Percentiles rank a stretch among this genome's conserved stretches.
Evolutionary conservation across 257 asterid species (phyloP).

Genomic region (Plectranthus barbatus): DNA sequence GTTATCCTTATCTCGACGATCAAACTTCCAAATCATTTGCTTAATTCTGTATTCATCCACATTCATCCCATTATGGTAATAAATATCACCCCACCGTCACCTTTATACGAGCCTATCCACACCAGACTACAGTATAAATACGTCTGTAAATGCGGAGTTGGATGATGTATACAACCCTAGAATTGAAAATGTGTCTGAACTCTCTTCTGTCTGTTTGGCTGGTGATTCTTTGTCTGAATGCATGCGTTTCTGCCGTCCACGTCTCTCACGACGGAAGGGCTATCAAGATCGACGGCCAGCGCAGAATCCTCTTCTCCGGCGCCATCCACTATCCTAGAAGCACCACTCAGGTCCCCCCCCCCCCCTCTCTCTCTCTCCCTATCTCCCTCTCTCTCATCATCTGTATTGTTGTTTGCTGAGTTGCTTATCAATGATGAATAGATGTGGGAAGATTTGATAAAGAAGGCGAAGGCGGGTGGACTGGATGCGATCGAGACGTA

Average conservation of each 20-base stretch:
- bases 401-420: not conserved
- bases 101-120: not conserved
- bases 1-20: too few species aligned
- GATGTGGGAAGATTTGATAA: constrained; percentile 88
- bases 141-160: not conserved
- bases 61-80: not conserved
- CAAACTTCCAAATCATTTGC: not conserved
- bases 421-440: too few species aligned
- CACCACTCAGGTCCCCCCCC: constrained; percentile 44
- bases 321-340: constrained; percentile 81
- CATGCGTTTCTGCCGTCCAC: not conserved
- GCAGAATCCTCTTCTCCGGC: constrained; percentile 50
- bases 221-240: not conserved
- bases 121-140: not conserved
- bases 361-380: too few species aligned
- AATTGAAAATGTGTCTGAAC: too few species aligned
- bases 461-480: constrained; percentile 68
- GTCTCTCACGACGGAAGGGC: constrained; percentile 64
- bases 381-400: not conserved
- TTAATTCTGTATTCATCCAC: too few species aligned
- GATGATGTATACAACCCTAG: too few species aligned
- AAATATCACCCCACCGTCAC: too few species aligned
- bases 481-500: constrained; percentile 73
- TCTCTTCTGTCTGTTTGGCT: not conserved
- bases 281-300: constrained; percentile 45